Evolutionary conservation across 2,329 filamentous ascomycete genomes (phyloP), one percentile per base, ranked within the genome.

Genomic region (Fusarium sp.): DNA sequence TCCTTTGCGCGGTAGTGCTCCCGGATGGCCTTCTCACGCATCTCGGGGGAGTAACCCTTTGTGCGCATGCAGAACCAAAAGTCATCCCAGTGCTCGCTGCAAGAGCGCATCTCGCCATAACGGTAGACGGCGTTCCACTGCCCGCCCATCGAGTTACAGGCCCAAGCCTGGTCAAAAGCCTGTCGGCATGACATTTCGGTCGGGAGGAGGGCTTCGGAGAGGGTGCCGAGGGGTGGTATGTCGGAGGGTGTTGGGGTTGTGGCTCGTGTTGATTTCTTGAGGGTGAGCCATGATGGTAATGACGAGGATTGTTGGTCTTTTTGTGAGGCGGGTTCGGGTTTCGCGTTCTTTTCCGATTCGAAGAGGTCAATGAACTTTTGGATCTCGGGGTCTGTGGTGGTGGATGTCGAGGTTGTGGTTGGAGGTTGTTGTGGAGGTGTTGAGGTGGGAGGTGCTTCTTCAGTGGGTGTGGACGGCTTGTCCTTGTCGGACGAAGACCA

Each of bases 51-150:
- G 79, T 91, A 91, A 2, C 88, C 88, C 78, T 93, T 92, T 41
- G 92, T 92, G 74, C 94, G 92, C 95, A 98, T 98, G 87, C 97
- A 99, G 85, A 98, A 96, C 94, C 95, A 97, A 84, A 98, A 98
- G 83, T 98, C 94, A 71, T 92, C 90, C 95, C 96, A 98, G 73
- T 95, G 92, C 76, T 97, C 93, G 71, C 88, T 90, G 87, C 97
- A 99, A 5, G 90, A 88, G 52, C 92, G 90, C 79, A 97, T 86
- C 48, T 87, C 85, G 71, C 97, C 97, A 81, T 95, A 92, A 43
- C 97, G 93, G 87, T 98, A 99, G 41, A 98, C 89, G 79, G 95
- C 92, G 79, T 94, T 95, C 87, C 95, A 98, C 82, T 98, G 95
- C 1, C 96, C 95, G 63, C 95, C 95, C 10, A 98, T 87, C 0